A percentile compares a stretch with the other conserved stretches of the same genome.
Conservation (phyloP, 1,284 basidiomycete genomes). For the Moesziomyces antarcticus region DNA sequence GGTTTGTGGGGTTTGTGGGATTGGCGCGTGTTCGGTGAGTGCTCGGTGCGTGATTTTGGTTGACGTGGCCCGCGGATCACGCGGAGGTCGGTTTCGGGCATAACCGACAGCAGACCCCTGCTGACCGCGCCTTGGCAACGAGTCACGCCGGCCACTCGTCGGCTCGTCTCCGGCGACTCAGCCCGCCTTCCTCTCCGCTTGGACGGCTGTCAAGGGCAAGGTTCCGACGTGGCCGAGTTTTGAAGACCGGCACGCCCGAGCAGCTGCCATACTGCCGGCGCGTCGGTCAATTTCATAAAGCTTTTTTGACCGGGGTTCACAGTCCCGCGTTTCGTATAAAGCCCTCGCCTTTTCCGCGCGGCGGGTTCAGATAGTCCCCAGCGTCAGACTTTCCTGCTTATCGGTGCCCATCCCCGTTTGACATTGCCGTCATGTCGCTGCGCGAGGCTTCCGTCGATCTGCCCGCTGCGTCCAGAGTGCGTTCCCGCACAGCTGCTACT, state of each 20-base stretch:
- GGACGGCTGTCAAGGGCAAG: neutral
- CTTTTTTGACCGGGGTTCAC: neutral
- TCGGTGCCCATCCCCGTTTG: neutral
- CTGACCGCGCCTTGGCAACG: neutral
- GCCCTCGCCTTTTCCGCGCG: no score
- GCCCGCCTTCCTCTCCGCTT: neutral
- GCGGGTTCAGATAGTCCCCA: neutral
- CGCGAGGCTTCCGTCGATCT: slow-evolving; percentile 6
- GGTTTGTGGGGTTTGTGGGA: no score
- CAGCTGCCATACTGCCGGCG: no score
- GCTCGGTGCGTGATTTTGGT: neutral
- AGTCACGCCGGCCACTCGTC: neutral
- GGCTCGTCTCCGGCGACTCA: neutral
- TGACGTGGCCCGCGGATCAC: neutral
- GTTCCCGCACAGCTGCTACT: slow-evolving; percentile 9
- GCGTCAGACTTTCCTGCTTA: neutral
- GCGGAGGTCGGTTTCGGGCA: neutral
- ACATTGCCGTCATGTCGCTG: slow-evolving; percentile 10
- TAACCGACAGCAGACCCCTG: neutral
- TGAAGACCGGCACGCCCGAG: no score
- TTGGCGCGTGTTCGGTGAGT: neutral
- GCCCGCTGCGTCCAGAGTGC: neutral
- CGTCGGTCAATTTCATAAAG: neutral
- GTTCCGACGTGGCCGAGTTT: no score
- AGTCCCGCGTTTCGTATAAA: neutral